A percentile compares a stretch with the other conserved stretches of the same genome.
Evolutionary conservation across 176 grass and related monocot genomes (phyloP).

Genomic region (Secale cereale): DNA sequence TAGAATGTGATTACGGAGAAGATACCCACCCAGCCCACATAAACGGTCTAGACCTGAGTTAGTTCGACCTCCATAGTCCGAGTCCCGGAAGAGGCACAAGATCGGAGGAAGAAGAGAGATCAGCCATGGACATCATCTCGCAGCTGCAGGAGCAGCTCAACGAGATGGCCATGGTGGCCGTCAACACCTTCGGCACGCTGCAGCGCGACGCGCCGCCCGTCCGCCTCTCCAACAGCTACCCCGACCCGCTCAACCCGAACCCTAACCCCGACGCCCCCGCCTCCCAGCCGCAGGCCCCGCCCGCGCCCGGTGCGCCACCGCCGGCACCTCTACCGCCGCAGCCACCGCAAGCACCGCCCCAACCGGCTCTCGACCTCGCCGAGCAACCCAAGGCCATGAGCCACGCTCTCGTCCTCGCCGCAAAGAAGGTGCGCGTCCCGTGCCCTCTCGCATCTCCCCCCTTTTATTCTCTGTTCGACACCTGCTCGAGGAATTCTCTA

Average conservation of each 20-base stretch:
- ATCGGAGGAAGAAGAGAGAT: background rate
- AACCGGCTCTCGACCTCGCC: constrained; percentile 39
- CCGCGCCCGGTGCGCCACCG: constrained; percentile 22
- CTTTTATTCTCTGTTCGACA: background rate
- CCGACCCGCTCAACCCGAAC: constrained; percentile 68
- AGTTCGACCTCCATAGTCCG: too few species aligned
- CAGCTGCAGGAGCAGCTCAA: constrained; percentile 96
- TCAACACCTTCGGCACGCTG: constrained; percentile 94
- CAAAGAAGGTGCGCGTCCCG: constrained; percentile 60
- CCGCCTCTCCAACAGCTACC: constrained; percentile 81
- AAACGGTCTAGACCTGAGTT: too few species aligned
- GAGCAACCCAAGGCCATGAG: constrained; percentile 92
- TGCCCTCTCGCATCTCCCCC: background rate
- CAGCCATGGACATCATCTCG: constrained; percentile 85
- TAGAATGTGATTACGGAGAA: too few species aligned
- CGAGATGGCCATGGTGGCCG: constrained; percentile 64
- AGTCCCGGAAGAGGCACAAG: background rate
- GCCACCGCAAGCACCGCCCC: background rate
- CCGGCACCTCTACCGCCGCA: background rate
- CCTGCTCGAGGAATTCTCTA: constrained; percentile 7
- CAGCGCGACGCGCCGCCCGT: constrained; percentile 84
- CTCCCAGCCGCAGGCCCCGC: constrained; percentile 14
- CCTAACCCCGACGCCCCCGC: constrained; percentile 38
- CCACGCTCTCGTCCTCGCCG: constrained; percentile 73
- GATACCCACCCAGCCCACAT: too few species aligned